phyloP scores from a whole-genome alignment of 495 filamentous ascomycete genomes.

The Aspergillus hancockii region DNA sequence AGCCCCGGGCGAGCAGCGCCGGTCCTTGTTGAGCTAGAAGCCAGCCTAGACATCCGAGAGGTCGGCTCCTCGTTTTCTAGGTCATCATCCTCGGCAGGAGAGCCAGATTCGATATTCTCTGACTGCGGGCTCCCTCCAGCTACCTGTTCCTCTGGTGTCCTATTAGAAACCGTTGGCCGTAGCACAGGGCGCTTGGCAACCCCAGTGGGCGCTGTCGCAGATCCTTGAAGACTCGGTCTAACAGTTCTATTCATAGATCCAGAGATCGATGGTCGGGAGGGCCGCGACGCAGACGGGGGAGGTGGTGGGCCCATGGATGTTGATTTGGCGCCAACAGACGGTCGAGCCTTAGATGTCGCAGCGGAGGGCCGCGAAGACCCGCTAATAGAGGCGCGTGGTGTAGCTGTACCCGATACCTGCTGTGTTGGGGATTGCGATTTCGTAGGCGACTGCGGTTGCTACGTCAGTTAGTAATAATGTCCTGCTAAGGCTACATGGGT shows the following conservation, averaged over 20 bases:
- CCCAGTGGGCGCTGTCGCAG: conserved; percentile 24
- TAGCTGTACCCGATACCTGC: conserved; percentile 61
- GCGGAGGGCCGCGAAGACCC: conserved; percentile 51
- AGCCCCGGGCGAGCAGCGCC: conserved; percentile 27
- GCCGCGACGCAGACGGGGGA: conserved; percentile 31
- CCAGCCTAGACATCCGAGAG: conserved; percentile 23
- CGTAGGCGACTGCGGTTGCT: conserved; percentile 61
- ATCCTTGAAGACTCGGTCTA: conserved; percentile 35
- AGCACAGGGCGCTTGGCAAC: conserved; percentile 43
- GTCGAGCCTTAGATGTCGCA: conserved; percentile 51
- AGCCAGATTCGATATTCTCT: conserved; percentile 34
- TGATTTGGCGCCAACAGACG: conserved; percentile 52
- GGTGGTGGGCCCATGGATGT: conserved; percentile 66
- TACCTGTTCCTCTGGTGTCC: conserved; percentile 32
- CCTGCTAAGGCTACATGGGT: background rate
- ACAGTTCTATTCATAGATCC: conserved; percentile 34
- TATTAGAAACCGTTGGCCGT: conserved; percentile 32
- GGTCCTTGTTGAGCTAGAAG: conserved; percentile 35
- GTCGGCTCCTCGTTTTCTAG: conserved; percentile 21
- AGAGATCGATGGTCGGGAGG: conserved; percentile 43
- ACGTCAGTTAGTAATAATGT: conserved; percentile 14
- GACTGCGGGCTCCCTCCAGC: conserved; percentile 28
- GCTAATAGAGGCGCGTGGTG: conserved; percentile 44
- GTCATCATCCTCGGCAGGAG: conserved; percentile 26
- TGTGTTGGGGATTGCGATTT: conserved; percentile 85